A percentile compares a stretch with the other conserved stretches of the same genome.
These are phyloP conservation scores for Trichomonas vaginalis DNA, from an alignment of 208 protist genomes.

Conservation along the genomic window DNA sequence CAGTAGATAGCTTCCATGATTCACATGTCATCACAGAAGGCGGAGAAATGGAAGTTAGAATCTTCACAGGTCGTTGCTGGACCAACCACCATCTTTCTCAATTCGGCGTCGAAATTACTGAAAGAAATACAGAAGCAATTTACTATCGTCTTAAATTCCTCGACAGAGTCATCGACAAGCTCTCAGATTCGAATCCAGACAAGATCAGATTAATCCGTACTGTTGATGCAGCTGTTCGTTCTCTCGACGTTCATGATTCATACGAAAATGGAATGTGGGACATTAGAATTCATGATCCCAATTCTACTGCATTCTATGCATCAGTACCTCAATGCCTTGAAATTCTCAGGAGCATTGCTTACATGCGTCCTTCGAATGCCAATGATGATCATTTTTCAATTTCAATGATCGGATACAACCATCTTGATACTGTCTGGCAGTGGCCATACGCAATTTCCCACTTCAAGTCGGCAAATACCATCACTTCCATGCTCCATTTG, in stretches of 20 bases:
- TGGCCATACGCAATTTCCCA: neutral
- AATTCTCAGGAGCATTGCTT: neutral
- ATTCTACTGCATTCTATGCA: neutral
- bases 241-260: neutral
- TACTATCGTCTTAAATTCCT: neutral
- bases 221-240: neutral
- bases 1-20: neutral
- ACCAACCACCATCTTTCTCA: neutral
- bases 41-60: neutral
- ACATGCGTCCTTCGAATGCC: neutral
- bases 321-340: neutral
- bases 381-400: neutral
- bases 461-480: neutral
- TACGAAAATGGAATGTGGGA: neutral
- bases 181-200: neutral
- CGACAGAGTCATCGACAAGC: neutral
- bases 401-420: neutral
- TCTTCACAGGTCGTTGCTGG: neutral
- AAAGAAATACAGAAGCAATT: neutral
- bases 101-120: neutral
- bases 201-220: neutral
- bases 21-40: neutral
- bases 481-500: neutral
- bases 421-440: neutral
- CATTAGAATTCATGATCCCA: neutral